phyloP scores from a whole-genome alignment of 2,329 filamentous ascomycete species.

The Cladophialophora carrionii region DNA sequence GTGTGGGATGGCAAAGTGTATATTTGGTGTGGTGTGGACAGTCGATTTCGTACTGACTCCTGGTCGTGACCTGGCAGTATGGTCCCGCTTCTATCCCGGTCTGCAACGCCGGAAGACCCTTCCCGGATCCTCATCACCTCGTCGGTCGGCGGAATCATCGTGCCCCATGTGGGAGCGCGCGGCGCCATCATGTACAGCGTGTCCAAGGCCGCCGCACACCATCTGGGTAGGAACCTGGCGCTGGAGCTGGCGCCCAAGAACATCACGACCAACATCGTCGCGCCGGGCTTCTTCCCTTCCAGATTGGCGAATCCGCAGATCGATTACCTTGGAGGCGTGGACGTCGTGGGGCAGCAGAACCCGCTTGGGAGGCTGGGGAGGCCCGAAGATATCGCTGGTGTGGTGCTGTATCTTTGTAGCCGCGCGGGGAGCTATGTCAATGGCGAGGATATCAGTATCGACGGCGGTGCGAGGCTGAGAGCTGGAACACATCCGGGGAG shows the following conservation, averaged over 20 bases:
- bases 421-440: slow-evolving; percentile 69
- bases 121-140: slow-evolving; percentile 27
- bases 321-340: slow-evolving; percentile 29
- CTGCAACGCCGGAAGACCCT: slow-evolving; percentile 19
- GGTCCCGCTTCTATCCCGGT: slow-evolving; percentile 20
- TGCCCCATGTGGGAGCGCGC: slow-evolving; percentile 25
- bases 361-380: slow-evolving; percentile 69
- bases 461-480: slow-evolving; percentile 54
- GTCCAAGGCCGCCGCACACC: slow-evolving; percentile 48
- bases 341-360: slow-evolving; percentile 51
- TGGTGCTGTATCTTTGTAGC: slow-evolving; percentile 70
- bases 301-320: slow-evolving; percentile 28
- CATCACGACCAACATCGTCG: slow-evolving; percentile 47
- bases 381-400: slow-evolving; percentile 77
- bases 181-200: slow-evolving; percentile 42
- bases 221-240: slow-evolving; percentile 46
- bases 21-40: not conserved
- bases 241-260: slow-evolving; percentile 47
- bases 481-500: slow-evolving; percentile 17
- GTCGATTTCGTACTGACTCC: too few relatives aligned
- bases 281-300: slow-evolving; percentile 44
- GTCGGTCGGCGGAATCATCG: slow-evolving; percentile 28
- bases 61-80: slow-evolving; percentile 23
- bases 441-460: slow-evolving; percentile 65
- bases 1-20: too few relatives aligned